These are phyloP conservation scores for Solanum habrochaites DNA, from an alignment of 257 asterid species.

Conservation along the genomic window DNA sequence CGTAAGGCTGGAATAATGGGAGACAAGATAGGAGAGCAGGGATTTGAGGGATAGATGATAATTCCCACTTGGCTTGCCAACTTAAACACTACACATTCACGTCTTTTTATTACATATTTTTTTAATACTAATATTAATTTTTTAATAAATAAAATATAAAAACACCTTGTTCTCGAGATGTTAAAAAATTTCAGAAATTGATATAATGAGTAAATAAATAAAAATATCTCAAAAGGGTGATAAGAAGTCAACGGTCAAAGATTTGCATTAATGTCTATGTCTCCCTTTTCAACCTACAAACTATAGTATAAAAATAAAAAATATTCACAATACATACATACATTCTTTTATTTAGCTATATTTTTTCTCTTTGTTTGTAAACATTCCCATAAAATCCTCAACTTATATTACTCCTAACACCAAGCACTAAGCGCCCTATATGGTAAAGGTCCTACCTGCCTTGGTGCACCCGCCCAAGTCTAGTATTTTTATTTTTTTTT, in stretches of 20 bases:
- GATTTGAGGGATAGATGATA: background rate
- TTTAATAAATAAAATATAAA: background rate
- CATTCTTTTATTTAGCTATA: conserved; percentile 1
- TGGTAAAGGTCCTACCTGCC: conserved; percentile 27
- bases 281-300: conserved; percentile 32
- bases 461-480: conserved; percentile 11
- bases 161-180: conserved; percentile 17
- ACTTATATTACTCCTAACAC: conserved; percentile 5
- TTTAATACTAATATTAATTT: background rate
- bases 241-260: conserved; percentile 43
- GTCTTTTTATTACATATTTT: background rate
- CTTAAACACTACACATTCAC: background rate
- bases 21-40: background rate
- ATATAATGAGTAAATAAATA: background rate
- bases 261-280: conserved; percentile 36
- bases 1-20: background rate
- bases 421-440: conserved; percentile 47
- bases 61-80: background rate
- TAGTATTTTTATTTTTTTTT: background rate
- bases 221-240: background rate
- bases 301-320: background rate
- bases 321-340: conserved; percentile 4
- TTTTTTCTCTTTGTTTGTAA: conserved; percentile 1
- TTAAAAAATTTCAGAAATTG: background rate
- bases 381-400: conserved; percentile 30